Evolutionary conservation across 768 basidiomycete genomes (phyloP).

Genomic region (Naganishia onofrii): DNA sequence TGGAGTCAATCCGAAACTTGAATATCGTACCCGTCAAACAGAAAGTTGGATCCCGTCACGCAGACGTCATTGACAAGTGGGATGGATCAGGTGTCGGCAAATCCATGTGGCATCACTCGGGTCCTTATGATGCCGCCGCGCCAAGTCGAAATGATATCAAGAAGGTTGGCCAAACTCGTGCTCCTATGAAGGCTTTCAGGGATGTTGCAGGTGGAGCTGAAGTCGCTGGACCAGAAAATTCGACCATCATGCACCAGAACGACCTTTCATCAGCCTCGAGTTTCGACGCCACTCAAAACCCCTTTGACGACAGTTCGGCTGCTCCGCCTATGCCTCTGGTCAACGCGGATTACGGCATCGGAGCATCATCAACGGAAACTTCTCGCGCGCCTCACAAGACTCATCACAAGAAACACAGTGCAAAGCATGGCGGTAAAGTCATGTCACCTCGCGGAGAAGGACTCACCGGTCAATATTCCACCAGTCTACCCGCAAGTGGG

Average conservation of each 20-base stretch:
- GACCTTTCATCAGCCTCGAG: not conserved
- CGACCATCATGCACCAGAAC: not conserved
- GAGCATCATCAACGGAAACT: not conserved
- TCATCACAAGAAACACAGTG: slow-evolving; percentile 22
- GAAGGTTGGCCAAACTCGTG: slow-evolving; percentile 30
- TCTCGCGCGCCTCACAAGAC: slow-evolving; percentile 14
- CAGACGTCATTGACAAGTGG: slow-evolving; percentile 52
- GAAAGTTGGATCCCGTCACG: slow-evolving; percentile 41
- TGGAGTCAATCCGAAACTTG: slow-evolving; percentile 7
- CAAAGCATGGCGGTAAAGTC: slow-evolving; percentile 6
- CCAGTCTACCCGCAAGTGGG: slow-evolving; percentile 48
- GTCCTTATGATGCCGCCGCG: slow-evolving; percentile 51
- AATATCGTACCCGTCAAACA: slow-evolving; percentile 19
- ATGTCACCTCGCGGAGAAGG: slow-evolving; percentile 21
- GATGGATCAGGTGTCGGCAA: slow-evolving; percentile 51
- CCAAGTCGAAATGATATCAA: slow-evolving; percentile 44
- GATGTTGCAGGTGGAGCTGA: slow-evolving; percentile 5
- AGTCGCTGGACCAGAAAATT: not conserved
- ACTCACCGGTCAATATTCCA: slow-evolving; percentile 41
- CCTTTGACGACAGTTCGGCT: slow-evolving; percentile 12
- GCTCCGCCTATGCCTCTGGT: not conserved
- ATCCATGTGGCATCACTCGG: slow-evolving; percentile 36
- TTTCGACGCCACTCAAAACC: not conserved
- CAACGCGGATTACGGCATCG: not conserved
- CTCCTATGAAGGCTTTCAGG: slow-evolving; percentile 49